These are phyloP conservation scores for Raddia guianensis DNA, from an alignment of 176 grass and related monocot genomes.

Conservation along the genomic window DNA sequence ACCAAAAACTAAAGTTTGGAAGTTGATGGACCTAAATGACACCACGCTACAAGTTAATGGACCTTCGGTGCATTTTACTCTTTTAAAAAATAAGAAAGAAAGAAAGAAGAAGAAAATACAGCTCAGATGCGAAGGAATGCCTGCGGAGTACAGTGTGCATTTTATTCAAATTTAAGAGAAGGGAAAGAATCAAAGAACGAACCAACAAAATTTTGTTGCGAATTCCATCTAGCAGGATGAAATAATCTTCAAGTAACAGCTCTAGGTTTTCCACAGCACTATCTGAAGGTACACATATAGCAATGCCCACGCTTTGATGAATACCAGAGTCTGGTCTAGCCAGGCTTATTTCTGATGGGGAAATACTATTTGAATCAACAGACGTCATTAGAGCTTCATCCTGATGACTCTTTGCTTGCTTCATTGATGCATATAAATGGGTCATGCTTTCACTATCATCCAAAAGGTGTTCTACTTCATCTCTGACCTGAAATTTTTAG, in stretches of 20 bases:
- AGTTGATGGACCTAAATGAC: too few relatives aligned
- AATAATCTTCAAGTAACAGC: conserved; percentile 94
- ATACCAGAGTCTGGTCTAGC: conserved; percentile 59
- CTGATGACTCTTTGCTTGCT: conserved; percentile 85
- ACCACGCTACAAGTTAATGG: too few relatives aligned
- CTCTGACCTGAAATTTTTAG: conserved; percentile 61
- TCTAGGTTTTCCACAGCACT: conserved; percentile 93
- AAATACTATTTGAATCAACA: conserved; percentile 74
- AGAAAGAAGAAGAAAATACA: background rate
- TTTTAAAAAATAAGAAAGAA: background rate
- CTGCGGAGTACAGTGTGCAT: background rate
- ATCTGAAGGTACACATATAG: conserved; percentile 73
- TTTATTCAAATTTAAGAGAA: background rate
- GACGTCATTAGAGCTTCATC: conserved; percentile 72
- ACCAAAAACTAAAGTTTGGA: too few relatives aligned
- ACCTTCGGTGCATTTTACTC: too few relatives aligned
- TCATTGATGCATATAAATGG: conserved; percentile 90
- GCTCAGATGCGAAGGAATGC: background rate
- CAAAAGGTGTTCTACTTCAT: conserved; percentile 97
- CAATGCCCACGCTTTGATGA: conserved; percentile 64
- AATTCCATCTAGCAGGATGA: conserved; percentile 96
- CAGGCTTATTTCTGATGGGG: conserved; percentile 49
- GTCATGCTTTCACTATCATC: conserved; percentile 89
- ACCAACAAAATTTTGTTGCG: conserved; percentile 96
- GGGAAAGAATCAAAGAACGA: conserved; percentile 45